phyloP scores from a whole-genome alignment of 768 basidiomycete species.

The Panaeolus cyanescens region DNA sequence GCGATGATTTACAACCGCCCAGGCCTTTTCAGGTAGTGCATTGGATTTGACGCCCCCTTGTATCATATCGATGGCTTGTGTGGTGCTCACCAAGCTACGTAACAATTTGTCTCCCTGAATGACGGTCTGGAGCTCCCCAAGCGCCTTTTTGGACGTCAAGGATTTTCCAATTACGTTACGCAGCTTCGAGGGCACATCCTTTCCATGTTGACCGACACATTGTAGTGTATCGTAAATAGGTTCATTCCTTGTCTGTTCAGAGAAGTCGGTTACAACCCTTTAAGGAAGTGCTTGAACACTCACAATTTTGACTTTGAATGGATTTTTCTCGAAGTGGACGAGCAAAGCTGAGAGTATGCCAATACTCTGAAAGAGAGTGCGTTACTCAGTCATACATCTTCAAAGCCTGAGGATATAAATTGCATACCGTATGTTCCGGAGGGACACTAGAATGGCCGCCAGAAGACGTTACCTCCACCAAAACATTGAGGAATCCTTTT shows the following conservation, averaged over 20 bases:
- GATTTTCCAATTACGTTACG: constrained; percentile 51
- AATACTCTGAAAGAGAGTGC: constrained; percentile 60
- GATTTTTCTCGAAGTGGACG: constrained; percentile 67
- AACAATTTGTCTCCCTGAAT: constrained; percentile 39
- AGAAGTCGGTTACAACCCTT: background rate
- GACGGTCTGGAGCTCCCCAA: constrained; percentile 52
- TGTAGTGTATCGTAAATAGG: constrained; percentile 62
- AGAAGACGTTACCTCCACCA: constrained; percentile 62
- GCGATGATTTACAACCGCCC: constrained; percentile 72
- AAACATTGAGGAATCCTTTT: constrained; percentile 70
- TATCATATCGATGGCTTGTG: constrained; percentile 77
- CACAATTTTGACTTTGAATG: constrained; percentile 54
- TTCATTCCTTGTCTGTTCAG: constrained; percentile 48
- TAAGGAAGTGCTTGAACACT: constrained; percentile 8
- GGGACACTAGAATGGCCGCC: constrained; percentile 91
- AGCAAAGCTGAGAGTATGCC: constrained; percentile 78
- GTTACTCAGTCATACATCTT: background rate
- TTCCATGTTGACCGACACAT: constrained; percentile 67
- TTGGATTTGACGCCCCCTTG: constrained; percentile 74
- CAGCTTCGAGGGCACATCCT: constrained; percentile 49
- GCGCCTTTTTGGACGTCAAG: constrained; percentile 46
- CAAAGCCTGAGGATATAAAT: background rate
- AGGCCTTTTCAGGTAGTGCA: constrained; percentile 76
- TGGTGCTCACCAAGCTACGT: constrained; percentile 61
- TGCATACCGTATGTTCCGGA: constrained; percentile 70